phyloP scores from a whole-genome alignment of 805 yeast species.

The Zygoascus tannicola region DNA sequence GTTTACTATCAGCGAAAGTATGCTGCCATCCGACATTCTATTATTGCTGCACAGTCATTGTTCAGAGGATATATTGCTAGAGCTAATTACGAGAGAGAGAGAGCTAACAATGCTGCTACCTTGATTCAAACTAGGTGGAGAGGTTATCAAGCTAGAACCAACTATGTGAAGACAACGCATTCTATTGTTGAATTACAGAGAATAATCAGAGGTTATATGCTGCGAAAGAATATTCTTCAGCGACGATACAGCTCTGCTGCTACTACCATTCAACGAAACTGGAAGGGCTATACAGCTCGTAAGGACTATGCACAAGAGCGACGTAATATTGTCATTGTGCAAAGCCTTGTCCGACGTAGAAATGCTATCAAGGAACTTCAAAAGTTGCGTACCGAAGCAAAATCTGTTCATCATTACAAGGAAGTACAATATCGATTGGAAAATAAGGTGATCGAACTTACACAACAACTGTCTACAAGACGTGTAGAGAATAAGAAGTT shows the following conservation, averaged over 20 bases:
- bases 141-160: slow-evolving; percentile 36
- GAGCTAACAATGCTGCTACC: slow-evolving; percentile 53
- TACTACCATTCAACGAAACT: slow-evolving; percentile 56
- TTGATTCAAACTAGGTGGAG: slow-evolving; percentile 57
- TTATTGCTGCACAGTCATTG: slow-evolving; percentile 49
- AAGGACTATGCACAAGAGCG: slow-evolving; percentile 36
- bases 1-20: slow-evolving; percentile 54
- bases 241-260: slow-evolving; percentile 57
- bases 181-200: slow-evolving; percentile 54
- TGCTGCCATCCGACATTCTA: slow-evolving; percentile 43
- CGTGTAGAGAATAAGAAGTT: slow-evolving; percentile 74
- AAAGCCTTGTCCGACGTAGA: slow-evolving; percentile 67
- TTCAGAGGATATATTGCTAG: slow-evolving; percentile 58
- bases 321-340: slow-evolving; percentile 59
- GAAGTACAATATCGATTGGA: slow-evolving; percentile 91
- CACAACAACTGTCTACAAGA: slow-evolving; percentile 71
- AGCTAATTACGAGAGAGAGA: slow-evolving; percentile 38
- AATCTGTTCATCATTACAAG: slow-evolving; percentile 78
- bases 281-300: slow-evolving; percentile 64
- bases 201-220: slow-evolving; percentile 38
- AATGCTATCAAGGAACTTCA: slow-evolving; percentile 58
- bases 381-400: slow-evolving; percentile 73
- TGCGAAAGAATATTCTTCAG: slow-evolving; percentile 44
- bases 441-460: slow-evolving; percentile 93
- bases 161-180: slow-evolving; percentile 41